Percentiles rank a stretch among this genome's conserved stretches.
Conservation (phyloP, 371 early-diverging fungal genomes). For the Saksenaea vasiformis region DNA sequence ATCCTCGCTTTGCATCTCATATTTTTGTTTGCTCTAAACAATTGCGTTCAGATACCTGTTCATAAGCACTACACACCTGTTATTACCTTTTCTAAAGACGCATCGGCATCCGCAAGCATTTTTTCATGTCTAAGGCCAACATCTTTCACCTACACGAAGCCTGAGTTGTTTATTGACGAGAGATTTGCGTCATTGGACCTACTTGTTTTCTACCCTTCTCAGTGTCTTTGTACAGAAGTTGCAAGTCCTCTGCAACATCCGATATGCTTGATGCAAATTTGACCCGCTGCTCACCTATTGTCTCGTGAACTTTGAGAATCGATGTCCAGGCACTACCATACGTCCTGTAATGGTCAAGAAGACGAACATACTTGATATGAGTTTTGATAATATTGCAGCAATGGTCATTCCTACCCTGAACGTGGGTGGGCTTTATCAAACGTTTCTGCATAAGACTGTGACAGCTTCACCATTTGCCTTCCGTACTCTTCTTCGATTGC, state of each 20-base stretch:
- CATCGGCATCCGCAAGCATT: conserved; percentile 68
- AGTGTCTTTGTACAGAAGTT: conserved; percentile 69
- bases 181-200: background rate
- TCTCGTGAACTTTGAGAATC: conserved; percentile 74
- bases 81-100: conserved; percentile 71
- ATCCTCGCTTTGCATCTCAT: conserved; percentile 74
- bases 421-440: conserved; percentile 50
- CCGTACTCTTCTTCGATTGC: conserved; percentile 67
- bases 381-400: background rate
- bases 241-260: conserved; percentile 73
- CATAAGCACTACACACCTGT: background rate
- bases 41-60: background rate
- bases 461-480: conserved; percentile 50
- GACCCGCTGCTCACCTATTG: conserved; percentile 70
- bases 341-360: conserved; percentile 31
- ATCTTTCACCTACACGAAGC: conserved; percentile 66
- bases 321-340: conserved; percentile 65
- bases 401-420: conserved; percentile 37
- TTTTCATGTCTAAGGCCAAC: conserved; percentile 72
- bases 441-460: conserved; percentile 46
- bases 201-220: conserved; percentile 84
- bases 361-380: background rate
- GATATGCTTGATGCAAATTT: conserved; percentile 62
- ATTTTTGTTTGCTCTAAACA: conserved; percentile 68
- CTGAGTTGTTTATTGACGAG: background rate